Evolutionary conservation across 2,329 filamentous ascomycete genomes (phyloP).

Genomic region (Falciphora oryzae): DNA sequence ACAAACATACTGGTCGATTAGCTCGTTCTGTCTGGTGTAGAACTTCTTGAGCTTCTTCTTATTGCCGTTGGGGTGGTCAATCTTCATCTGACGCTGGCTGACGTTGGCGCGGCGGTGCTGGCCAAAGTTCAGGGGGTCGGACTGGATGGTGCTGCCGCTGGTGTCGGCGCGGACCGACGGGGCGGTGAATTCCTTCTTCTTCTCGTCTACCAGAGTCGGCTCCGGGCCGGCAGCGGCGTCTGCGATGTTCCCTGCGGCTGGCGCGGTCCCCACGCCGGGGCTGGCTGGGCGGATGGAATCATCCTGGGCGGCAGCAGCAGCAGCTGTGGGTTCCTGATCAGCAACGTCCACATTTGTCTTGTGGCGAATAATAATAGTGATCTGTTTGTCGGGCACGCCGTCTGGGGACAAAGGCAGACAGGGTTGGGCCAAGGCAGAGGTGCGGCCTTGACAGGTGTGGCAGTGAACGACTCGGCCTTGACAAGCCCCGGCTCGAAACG

Average conservation of each 20-base stretch:
- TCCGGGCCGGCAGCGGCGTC: conserved; percentile 1
- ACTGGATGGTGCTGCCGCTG: not conserved
- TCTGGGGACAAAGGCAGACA: not conserved
- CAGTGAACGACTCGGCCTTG: not conserved
- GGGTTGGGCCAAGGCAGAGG: not conserved
- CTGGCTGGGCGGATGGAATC: not conserved
- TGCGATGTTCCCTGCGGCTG: not conserved
- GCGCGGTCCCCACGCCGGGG: too few species aligned
- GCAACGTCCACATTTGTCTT: not conserved
- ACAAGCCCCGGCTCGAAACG: not conserved
- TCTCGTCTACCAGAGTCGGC: not conserved
- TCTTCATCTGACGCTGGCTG: conserved; percentile 39
- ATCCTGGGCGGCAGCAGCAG: not conserved
- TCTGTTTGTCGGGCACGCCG: not conserved
- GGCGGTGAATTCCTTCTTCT: not conserved
- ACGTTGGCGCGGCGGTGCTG: conserved; percentile 34
- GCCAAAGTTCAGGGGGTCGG: conserved; percentile 34
- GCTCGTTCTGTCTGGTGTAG: conserved; percentile 41
- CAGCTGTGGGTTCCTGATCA: not conserved
- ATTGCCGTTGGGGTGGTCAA: conserved; percentile 39
- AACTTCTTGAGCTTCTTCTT: conserved; percentile 38
- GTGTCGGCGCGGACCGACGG: conserved; percentile 3
- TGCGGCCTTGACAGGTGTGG: not conserved
- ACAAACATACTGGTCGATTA: conserved; percentile 34
- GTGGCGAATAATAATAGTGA: not conserved